Percentiles rank a stretch among this genome's conserved stretches.
Conservation (phyloP, 768 basidiomycete genomes). For the Fibroporia radiculosa region DNA sequence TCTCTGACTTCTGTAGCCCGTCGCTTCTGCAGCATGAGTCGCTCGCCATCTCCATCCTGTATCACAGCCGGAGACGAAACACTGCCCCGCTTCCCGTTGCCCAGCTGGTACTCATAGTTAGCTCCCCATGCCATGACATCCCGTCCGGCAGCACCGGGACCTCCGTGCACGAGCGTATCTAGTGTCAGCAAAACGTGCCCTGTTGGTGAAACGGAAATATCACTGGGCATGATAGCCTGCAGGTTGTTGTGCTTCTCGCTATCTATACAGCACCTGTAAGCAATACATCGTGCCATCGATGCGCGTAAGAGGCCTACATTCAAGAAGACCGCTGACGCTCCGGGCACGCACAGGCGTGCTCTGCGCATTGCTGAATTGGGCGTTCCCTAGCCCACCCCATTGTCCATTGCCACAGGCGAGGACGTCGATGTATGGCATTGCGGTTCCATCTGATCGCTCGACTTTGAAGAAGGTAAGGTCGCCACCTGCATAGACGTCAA, state of each 20-base stretch:
- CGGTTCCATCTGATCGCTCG: slow-evolving; percentile 37
- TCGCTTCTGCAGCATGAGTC: slow-evolving; percentile 49
- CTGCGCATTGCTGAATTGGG: slow-evolving; percentile 60
- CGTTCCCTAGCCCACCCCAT: slow-evolving; percentile 70
- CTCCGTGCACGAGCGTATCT: slow-evolving; percentile 46
- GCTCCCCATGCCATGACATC: slow-evolving; percentile 71
- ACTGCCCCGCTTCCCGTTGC: slow-evolving; percentile 63
- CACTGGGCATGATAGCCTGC: slow-evolving; percentile 54
- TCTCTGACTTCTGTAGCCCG: slow-evolving; percentile 50
- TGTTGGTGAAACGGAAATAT: slow-evolving; percentile 60
- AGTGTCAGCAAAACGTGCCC: slow-evolving; percentile 74
- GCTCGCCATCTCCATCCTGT: slow-evolving; percentile 41
- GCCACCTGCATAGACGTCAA: slow-evolving; percentile 63
- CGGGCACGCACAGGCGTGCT: slow-evolving; percentile 65
- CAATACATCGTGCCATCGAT: neutral
- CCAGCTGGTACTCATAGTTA: slow-evolving; percentile 68
- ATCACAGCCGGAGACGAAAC: slow-evolving; percentile 46
- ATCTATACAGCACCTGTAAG: slow-evolving; percentile 33
- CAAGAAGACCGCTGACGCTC: slow-evolving; percentile 74
- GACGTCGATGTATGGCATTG: slow-evolving; percentile 40
- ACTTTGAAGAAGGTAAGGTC: slow-evolving; percentile 74
- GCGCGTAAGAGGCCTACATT: too few relatives aligned
- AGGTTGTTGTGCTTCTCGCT: slow-evolving; percentile 54
- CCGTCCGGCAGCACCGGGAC: slow-evolving; percentile 42
- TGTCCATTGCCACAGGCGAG: slow-evolving; percentile 81